These are phyloP conservation scores for Arabis hirsuta DNA, from an alignment of 345 rosid genomes.

Conservation along the genomic window DNA sequence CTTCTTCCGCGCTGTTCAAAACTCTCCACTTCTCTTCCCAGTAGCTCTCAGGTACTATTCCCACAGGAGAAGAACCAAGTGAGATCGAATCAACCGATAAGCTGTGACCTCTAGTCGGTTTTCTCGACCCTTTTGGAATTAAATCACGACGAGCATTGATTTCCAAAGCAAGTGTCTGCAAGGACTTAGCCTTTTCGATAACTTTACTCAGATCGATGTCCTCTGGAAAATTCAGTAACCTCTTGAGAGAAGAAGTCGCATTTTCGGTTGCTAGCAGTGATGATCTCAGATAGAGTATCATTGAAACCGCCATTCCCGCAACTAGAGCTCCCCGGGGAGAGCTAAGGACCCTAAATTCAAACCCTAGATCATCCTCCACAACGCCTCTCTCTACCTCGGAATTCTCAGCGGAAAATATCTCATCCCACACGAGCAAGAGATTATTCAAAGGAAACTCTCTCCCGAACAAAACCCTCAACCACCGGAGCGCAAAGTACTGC, in stretches of 20 bases:
- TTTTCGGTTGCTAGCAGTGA: conserved; percentile 88
- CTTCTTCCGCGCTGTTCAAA: conserved; percentile 65
- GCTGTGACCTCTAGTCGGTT: conserved; percentile 54
- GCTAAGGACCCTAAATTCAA: conserved; percentile 55
- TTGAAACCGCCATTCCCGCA: conserved; percentile 76
- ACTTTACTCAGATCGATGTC: conserved; percentile 62
- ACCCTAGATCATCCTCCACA: conserved; percentile 41
- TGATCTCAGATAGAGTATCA: conserved; percentile 86
- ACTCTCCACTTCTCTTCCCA: conserved; percentile 99
- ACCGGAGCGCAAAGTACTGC: conserved; percentile 92
- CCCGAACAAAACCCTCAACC: conserved; percentile 91
- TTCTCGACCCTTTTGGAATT: conserved; percentile 44
- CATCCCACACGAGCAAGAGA: conserved; percentile 92
- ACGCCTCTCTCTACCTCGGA: conserved; percentile 39
- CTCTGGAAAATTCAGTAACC: conserved; percentile 81
- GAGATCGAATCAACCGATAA: conserved; percentile 60
- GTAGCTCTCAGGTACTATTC: conserved; percentile 72
- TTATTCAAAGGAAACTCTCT: conserved; percentile 75
- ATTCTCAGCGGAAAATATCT: conserved; percentile 77
- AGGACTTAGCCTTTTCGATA: conserved; percentile 68
- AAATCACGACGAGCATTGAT: conserved; percentile 42
- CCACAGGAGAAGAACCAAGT: conserved; percentile 65
- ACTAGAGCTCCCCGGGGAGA: conserved; percentile 81
- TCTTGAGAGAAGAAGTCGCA: conserved; percentile 90
- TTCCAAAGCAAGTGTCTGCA: conserved; percentile 67